Base-by-base conservation (phyloP, 2,329 filamentous ascomycete genomes). In the Neopestalotiopsis clavispora region DNA sequence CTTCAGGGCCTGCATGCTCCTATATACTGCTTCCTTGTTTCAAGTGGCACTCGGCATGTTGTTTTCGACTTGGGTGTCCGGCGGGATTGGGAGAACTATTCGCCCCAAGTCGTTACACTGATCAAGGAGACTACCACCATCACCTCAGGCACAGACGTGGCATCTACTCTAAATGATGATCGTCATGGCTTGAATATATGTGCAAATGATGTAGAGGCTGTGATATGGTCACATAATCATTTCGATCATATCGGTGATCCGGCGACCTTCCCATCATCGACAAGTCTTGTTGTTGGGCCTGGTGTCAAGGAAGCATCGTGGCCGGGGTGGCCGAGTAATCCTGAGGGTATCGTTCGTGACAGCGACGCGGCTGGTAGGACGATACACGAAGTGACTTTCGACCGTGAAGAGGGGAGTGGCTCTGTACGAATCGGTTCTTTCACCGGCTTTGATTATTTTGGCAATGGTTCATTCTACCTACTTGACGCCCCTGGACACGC, bases 231-330 rank as follows among this genome's bases (percentile, higher is more conserved):
- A 69, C 65, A 67, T 45, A 20, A 62, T 17, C 84, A 87, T 70
- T 84, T 82, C 74, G 85, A 87, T 73, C 85, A 86, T 69, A 80
- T 81, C 40, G 85, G 85, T 61, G 83, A 84, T 14, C 81, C 83
- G 0, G 76, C 79, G 10, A 80, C 83, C 68, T 87, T 86, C 71
- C 73, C 77, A 1, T 76, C 79, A 9, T 76, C 80, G 0, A 78
- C 80, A 2, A 83, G 85, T 63, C 74, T 85, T 1, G 78, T 87
- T 40, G 86, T 74, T 12, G 72, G 72, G 1, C 69, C 72, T 1
- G 72, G 72, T 80, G 57, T 78, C 75, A 63, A 79, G 78, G 45
- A 68, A 4, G 59, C 62, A 4, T 66, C 67, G 6, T 67, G 69
- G 14, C 73, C 73, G 4, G 75, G 73, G 4, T 74, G 69, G 17